Evolutionary conservation across 2,329 filamentous ascomycete species (phyloP).

Genomic region (Botrytis pseudocinerea): DNA sequence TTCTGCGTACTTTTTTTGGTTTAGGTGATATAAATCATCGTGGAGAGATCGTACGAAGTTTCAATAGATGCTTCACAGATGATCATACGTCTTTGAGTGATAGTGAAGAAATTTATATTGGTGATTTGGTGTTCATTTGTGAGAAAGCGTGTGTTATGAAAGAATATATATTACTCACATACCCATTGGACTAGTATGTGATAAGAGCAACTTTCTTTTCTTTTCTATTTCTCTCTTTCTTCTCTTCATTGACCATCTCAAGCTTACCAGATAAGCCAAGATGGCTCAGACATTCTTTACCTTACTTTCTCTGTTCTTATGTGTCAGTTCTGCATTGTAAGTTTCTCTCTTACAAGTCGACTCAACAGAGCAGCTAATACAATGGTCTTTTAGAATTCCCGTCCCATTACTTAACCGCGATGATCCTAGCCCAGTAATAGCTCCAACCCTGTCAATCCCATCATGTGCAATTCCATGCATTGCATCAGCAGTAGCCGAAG

Average conservation of each 20-base stretch:
- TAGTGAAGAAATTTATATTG: neutral
- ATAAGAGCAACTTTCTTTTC: neutral
- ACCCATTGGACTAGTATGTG: neutral
- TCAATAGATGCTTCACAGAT: neutral
- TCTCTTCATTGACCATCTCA: neutral
- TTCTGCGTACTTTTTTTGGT: neutral
- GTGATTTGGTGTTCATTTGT: neutral
- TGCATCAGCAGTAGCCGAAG: neutral
- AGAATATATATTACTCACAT: neutral
- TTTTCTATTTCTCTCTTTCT: neutral
- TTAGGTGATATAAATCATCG: neutral
- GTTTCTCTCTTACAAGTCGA: too few relatives aligned
- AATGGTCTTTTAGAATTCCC: neutral
- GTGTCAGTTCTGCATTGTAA: constrained; percentile 5
- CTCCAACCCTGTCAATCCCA: neutral
- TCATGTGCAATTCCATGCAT: constrained; percentile 15
- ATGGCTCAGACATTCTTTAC: constrained; percentile 4
- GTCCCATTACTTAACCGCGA: neutral
- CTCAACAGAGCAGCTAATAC: neutral
- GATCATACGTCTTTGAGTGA: neutral
- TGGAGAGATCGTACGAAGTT: neutral
- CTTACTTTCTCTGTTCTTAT: neutral
- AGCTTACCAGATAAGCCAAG: neutral
- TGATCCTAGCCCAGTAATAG: neutral
- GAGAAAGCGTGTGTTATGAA: neutral